Conservation (phyloP, 768 basidiomycete species). For the Naematelia aurantialba region DNA sequence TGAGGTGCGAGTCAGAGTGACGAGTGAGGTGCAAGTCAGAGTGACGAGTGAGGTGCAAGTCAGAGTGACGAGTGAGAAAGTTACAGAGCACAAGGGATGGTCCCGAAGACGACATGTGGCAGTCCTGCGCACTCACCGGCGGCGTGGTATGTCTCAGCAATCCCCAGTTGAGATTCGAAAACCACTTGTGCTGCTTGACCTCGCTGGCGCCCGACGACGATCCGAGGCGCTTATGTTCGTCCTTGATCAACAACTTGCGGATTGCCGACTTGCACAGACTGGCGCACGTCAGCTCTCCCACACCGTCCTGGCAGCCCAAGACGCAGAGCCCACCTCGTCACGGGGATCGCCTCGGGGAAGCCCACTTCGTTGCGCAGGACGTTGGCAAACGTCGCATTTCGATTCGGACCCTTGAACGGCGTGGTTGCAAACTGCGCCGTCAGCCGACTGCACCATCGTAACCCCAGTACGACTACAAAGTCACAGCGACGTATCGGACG, state of each 20-base stretch:
- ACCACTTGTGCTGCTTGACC: conserved; percentile 99
- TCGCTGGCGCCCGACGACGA: conserved; percentile 94
- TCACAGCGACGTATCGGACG: neutral
- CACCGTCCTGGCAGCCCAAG: neutral
- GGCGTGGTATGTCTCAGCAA: conserved; percentile 85
- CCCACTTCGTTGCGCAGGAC: conserved; percentile 79
- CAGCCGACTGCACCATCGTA: conserved; percentile 9
- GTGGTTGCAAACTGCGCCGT: conserved; percentile 85
- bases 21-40: too few relatives aligned
- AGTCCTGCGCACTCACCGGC: too few relatives aligned
- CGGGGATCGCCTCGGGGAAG: conserved; percentile 80
- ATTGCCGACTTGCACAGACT: conserved; percentile 87
- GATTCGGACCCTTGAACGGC: conserved; percentile 94
- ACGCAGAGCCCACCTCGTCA: conserved; percentile 60
- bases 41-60: too few relatives aligned
- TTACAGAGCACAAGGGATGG: too few relatives aligned
- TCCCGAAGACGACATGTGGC: too few relatives aligned
- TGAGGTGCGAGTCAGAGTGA: too few relatives aligned
- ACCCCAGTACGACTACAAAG: neutral
- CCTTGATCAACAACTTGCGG: conserved; percentile 81
- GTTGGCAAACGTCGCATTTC: conserved; percentile 93
- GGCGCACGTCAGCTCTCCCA: conserved; percentile 8
- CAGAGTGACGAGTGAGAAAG: too few relatives aligned
- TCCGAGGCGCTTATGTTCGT: conserved; percentile 80
- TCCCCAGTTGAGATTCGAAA: conserved; percentile 93